Conservation (phyloP, 352 stramenopile genomes). For the Poterioochromonas sp. region DNA sequence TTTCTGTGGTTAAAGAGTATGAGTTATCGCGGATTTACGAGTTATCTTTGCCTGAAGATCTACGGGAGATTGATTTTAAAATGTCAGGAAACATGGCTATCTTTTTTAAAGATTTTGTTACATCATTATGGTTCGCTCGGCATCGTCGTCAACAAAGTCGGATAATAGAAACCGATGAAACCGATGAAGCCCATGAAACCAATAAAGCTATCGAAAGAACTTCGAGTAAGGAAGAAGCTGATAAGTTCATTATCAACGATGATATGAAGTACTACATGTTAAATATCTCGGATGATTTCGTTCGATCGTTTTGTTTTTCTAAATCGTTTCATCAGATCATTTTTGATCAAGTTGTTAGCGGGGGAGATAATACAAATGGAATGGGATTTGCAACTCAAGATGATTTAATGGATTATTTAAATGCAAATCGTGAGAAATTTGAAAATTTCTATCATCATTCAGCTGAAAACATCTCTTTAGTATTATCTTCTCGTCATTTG, state of each 20-base stretch:
- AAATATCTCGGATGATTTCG: not conserved
- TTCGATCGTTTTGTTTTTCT: slow-evolving; percentile 9
- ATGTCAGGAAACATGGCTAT: not conserved
- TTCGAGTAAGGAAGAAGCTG: not conserved
- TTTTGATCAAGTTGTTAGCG: not conserved
- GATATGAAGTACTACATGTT: not conserved
- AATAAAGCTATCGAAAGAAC: not conserved
- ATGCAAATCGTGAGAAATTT: not conserved
- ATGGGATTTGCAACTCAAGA: not conserved
- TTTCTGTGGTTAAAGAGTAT: not conserved
- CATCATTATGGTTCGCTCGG: not conserved
- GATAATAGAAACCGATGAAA: not conserved
- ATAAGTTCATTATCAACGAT: not conserved
- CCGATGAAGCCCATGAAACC: not conserved
- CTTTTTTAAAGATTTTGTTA: not conserved
- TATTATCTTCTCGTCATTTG: not conserved
- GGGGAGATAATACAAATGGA: not conserved
- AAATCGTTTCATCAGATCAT: not conserved
- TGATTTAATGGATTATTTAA: not conserved
- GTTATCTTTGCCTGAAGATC: not conserved
- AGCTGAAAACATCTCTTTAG: not conserved
- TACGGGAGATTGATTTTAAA: slow-evolving; percentile 9
- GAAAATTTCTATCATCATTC: not conserved
- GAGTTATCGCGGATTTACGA: not conserved
- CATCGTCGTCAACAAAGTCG: not conserved